Evolutionary conservation across 108 stramenopile species (phyloP).

Genomic region (Schizochytrium sp.): DNA sequence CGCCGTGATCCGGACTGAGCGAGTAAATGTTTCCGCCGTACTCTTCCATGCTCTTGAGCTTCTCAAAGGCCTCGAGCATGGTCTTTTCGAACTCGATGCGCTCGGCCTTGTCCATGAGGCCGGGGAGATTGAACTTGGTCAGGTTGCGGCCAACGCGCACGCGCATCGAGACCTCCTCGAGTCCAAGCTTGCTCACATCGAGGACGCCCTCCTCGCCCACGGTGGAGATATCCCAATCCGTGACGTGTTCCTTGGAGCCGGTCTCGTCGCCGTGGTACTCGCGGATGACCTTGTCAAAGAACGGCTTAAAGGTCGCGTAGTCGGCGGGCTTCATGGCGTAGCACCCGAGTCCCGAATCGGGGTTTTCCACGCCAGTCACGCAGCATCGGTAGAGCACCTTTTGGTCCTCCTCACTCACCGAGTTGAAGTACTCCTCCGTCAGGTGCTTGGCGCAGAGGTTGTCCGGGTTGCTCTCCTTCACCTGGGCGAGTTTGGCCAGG

Average conservation of each 20-base stretch:
- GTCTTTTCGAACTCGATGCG: conserved; percentile 49
- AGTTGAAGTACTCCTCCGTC: not conserved
- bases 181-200: conserved; percentile 45
- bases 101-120: conserved; percentile 48
- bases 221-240: conserved; percentile 39
- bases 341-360: conserved; percentile 48
- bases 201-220: conserved; percentile 37
- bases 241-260: conserved; percentile 38
- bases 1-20: conserved; percentile 47
- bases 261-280: conserved; percentile 38
- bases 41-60: conserved; percentile 29
- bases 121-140: conserved; percentile 49
- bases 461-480: not conserved
- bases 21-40: conserved; percentile 49
- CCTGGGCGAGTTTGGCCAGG: not conserved
- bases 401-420: not conserved
- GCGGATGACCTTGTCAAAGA: conserved; percentile 52
- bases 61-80: conserved; percentile 49
- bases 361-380: conserved; percentile 48
- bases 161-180: conserved; percentile 50
- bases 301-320: conserved; percentile 47
- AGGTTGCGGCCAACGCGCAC: conserved; percentile 55
- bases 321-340: conserved; percentile 52
- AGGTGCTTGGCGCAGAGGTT: conserved; percentile 21
- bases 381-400: conserved; percentile 44